phyloP scores from a whole-genome alignment of 441 rosid species.

The Arabidopsis hybrid region DNA sequence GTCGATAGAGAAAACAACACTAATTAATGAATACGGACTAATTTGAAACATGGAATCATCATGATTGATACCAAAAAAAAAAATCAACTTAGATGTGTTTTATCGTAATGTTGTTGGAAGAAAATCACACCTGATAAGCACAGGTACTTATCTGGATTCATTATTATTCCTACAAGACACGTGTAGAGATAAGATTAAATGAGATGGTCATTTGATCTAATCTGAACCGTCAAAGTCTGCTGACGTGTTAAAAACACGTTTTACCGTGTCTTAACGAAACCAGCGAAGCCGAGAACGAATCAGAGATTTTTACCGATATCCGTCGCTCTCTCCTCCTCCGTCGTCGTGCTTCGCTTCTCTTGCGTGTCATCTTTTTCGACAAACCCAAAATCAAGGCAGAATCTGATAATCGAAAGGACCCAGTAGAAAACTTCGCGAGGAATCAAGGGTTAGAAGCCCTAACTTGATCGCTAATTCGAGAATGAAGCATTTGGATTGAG shows the following conservation, averaged over 20 bases:
- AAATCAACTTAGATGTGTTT: no score
- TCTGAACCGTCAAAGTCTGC: constrained; percentile 25
- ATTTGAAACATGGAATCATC: no score
- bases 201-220: neutral
- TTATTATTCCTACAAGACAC: neutral
- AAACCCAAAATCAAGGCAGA: constrained; percentile 27
- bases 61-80: no score
- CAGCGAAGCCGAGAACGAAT: constrained; percentile 21
- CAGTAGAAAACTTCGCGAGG: no score
- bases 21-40: no score
- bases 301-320: constrained; percentile 15
- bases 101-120: no score
- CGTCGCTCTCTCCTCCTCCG: constrained; percentile 27
- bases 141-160: neutral
- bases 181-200: neutral
- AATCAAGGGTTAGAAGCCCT: no score
- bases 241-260: constrained; percentile 24
- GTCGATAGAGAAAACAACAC: no score
- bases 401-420: constrained; percentile 1
- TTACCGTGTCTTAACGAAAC: constrained; percentile 24
- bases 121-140: no score
- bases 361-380: constrained; percentile 5
- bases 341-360: constrained; percentile 31
- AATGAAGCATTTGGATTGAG: no score
- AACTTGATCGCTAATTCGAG: no score